Base-by-base conservation (phyloP, 768 basidiomycete genomes). In the Sutorius australiensis region DNA sequence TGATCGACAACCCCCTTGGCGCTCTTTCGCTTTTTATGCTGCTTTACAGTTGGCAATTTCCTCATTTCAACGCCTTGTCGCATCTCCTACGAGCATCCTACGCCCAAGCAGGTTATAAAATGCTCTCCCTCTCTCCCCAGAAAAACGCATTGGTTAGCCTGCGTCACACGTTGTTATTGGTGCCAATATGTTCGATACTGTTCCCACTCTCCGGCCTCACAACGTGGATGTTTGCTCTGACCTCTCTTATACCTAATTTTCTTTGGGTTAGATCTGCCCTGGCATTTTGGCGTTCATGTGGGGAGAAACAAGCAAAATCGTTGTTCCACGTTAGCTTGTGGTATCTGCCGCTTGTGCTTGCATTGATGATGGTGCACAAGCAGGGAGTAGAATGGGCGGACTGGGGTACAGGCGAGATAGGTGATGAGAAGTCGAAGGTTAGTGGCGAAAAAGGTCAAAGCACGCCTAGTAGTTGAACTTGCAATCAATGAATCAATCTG, bases 21-120 rank as follows among this genome's bases (percentile, higher is more conserved):
- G 86, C 93, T 0, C 71, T 90, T 53, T 83, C 86, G 3, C 75
- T 99, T 3, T 92, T 90, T 73, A 78, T 86, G 71, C 71, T 98
- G 43, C 79, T 97, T 9, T 99, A 86, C 74, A 89, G 88, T 55
- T 99, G 95, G 95, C 97, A 99, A 67, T 98, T 98, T 73, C 95
- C 95, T 33, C 95, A 99, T 69, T 98, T 99, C 75, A 98, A 95
- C 70, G 71, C 92, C 1, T 77, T 99, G n/a, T 86, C 94, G 8
- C 82, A 97, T 70, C 75, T 95, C 46, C 80, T 95, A 9, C 83
- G 95, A 34, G 83, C 80, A 10, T 87, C 87, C 17, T 99, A 99
- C 70, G 92, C 97, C 5, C 84, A 92, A 65, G 92, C 88, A 17
- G 95, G 95, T 16, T 99, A 95, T 67, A 80, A 80, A 47, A 99